These are phyloP conservation scores for Diutina pseudorugosa DNA, from an alignment of 1,139 yeast genomes.

Conservation along the genomic window DNA sequence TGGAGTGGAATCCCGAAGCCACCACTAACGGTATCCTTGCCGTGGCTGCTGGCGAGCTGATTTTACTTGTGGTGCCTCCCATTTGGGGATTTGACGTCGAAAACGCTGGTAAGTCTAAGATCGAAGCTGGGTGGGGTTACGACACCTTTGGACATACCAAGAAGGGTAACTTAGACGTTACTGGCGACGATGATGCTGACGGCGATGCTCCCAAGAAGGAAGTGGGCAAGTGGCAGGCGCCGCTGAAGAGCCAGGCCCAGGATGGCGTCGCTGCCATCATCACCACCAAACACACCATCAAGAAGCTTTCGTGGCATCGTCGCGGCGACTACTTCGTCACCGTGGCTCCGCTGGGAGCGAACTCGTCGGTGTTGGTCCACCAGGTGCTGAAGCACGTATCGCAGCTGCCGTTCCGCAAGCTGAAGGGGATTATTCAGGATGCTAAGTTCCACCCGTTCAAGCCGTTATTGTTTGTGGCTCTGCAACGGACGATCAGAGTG, in stretches of 20 bases:
- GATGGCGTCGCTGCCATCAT: slow-evolving; percentile 64
- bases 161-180: slow-evolving; percentile 29
- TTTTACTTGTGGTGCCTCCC: slow-evolving; percentile 78
- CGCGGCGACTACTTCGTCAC: slow-evolving; percentile 95
- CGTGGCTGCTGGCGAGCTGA: slow-evolving; percentile 69
- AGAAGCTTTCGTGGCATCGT: slow-evolving; percentile 89
- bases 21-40: slow-evolving; percentile 61
- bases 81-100: slow-evolving; percentile 82
- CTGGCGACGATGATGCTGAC: slow-evolving; percentile 15
- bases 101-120: slow-evolving; percentile 62
- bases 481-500: slow-evolving; percentile 83
- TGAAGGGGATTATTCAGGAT: slow-evolving; percentile 90
- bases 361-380: slow-evolving; percentile 84
- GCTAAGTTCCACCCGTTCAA: slow-evolving; percentile 95
- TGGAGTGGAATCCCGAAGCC: slow-evolving; percentile 86
- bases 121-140: slow-evolving; percentile 90
- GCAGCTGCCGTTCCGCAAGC: slow-evolving; percentile 92
- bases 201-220: slow-evolving; percentile 29
- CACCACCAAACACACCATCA: slow-evolving; percentile 61
- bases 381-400: slow-evolving; percentile 89
- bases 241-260: slow-evolving; percentile 46
- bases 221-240: slow-evolving; percentile 78
- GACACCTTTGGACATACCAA: slow-evolving; percentile 55
- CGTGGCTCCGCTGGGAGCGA: slow-evolving; percentile 82
- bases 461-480: slow-evolving; percentile 88